These are phyloP conservation scores for Phytophthora palmivora DNA, from an alignment of 352 stramenopile species.

Conservation along the genomic window DNA sequence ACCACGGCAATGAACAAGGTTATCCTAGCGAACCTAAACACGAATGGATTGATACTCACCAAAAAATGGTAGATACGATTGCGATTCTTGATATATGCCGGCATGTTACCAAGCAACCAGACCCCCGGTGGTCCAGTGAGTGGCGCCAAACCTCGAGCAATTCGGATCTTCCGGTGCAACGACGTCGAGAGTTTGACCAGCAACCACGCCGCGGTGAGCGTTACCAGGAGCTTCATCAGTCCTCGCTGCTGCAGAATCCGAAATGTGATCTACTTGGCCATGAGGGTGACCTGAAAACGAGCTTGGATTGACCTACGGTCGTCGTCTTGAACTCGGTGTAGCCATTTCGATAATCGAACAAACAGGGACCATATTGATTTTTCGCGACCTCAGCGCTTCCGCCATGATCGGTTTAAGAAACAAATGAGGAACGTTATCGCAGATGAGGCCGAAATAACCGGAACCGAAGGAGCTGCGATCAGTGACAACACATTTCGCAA, in stretches of 20 bases:
- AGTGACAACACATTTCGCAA: too few species aligned
- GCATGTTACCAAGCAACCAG: conserved; percentile 64
- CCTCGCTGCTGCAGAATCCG: background rate
- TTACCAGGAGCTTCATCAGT: conserved; percentile 22
- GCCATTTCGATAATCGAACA: conserved; percentile 9
- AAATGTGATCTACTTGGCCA: conserved; percentile 1
- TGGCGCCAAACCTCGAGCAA: conserved; percentile 53
- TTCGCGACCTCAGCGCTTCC: too few species aligned
- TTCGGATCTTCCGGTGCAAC: conserved; percentile 58
- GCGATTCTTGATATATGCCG: conserved; percentile 55
- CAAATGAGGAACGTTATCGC: too few species aligned
- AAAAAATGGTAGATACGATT: conserved; percentile 68
- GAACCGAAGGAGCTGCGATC: too few species aligned
- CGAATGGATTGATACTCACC: conserved; percentile 23
- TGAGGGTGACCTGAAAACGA: conserved; percentile 3
- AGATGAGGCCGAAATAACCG: too few species aligned
- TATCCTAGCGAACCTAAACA: too few species aligned
- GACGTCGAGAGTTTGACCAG: conserved; percentile 22
- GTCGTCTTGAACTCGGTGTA: background rate
- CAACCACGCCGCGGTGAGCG: conserved; percentile 1
- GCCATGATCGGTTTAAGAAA: too few species aligned
- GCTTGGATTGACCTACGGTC: conserved; percentile 5
- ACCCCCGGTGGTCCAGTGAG: conserved; percentile 48
- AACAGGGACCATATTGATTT: background rate
- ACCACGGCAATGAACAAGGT: background rate